Evolutionary conservation across 805 yeast genomes (phyloP).

Genomic region (Teunomyces tritomae): DNA sequence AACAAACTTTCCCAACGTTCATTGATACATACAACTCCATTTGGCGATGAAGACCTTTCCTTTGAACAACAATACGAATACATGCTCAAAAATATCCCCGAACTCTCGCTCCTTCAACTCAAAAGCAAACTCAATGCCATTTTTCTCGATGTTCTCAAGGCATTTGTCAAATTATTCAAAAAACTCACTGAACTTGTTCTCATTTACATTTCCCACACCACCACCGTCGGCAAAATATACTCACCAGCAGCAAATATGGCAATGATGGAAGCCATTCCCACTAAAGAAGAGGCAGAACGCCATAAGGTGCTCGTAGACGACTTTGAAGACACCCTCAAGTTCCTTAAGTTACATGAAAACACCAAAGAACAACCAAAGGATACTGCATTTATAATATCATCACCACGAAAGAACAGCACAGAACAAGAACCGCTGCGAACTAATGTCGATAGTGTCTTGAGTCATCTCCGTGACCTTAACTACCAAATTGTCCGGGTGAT

Average conservation of each 20-base stretch:
- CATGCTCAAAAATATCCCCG: slow-evolving; percentile 23
- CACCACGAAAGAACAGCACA: slow-evolving; percentile 20
- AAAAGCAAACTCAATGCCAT: slow-evolving; percentile 32
- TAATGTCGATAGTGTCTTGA: slow-evolving; percentile 9
- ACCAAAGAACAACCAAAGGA: slow-evolving; percentile 4
- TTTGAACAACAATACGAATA: slow-evolving; percentile 22
- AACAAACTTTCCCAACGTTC: slow-evolving; percentile 12
- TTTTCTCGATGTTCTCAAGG: slow-evolving; percentile 34
- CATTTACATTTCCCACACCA: slow-evolving; percentile 26
- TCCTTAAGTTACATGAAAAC: slow-evolving; percentile 16
- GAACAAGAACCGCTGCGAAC: slow-evolving; percentile 1
- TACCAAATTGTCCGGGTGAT: slow-evolving; percentile 36
- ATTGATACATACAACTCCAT: slow-evolving; percentile 20
- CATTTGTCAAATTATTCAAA: slow-evolving; percentile 29
- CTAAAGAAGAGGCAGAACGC: slow-evolving; percentile 27
- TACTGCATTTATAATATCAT: slow-evolving; percentile 24
- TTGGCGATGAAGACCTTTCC: slow-evolving; percentile 18
- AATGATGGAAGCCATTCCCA: slow-evolving; percentile 25
- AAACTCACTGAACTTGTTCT: slow-evolving; percentile 28
- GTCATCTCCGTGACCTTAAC: slow-evolving; percentile 33
- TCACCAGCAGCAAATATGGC: slow-evolving; percentile 9
- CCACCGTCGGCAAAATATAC: slow-evolving; percentile 23
- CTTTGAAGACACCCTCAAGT: slow-evolving; percentile 26
- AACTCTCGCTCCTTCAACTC: slow-evolving; percentile 28
- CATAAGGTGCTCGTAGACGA: slow-evolving; percentile 28